Conservation (phyloP, 2,329 filamentous ascomycete species). For the Nothopassalora personata region DNA sequence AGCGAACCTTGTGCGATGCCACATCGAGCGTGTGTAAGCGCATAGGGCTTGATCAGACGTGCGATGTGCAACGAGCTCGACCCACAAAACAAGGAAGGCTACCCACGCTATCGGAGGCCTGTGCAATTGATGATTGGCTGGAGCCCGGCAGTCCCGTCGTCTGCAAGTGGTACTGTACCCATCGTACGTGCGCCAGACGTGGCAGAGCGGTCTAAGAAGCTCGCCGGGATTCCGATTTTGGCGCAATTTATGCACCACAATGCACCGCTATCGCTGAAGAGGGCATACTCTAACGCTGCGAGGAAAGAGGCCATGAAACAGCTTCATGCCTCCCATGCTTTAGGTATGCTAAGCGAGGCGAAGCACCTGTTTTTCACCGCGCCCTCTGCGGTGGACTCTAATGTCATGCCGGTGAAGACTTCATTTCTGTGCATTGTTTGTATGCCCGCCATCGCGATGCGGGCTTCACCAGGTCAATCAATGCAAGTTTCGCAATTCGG, state of each 20-base stretch:
- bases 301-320: not conserved
- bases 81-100: not conserved
- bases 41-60: slow-evolving; percentile 1
- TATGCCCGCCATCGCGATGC: not conserved
- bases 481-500: not conserved
- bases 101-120: slow-evolving; percentile 7
- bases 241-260: not conserved
- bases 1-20: slow-evolving; percentile 8
- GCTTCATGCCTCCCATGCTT: not conserved
- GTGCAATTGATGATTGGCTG: slow-evolving; percentile 9
- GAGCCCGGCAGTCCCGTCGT: slow-evolving; percentile 14
- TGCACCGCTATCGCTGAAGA: not conserved
- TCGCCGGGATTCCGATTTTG: slow-evolving; percentile 2
- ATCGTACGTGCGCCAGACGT: slow-evolving; percentile 14
- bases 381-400: slow-evolving; percentile 6
- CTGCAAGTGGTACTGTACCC: slow-evolving; percentile 9
- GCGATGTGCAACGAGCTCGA: not conserved
- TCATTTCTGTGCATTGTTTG: slow-evolving; percentile 1
- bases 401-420: slow-evolving; percentile 6
- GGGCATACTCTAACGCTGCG: not conserved
- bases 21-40: slow-evolving; percentile 8
- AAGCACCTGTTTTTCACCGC: slow-evolving; percentile 5
- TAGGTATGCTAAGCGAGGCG: slow-evolving; percentile 1
- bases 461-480: not conserved
- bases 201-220: slow-evolving; percentile 9